Evolutionary conservation across 768 basidiomycete species (phyloP).

Genomic region (Calocybe cyanea): DNA sequence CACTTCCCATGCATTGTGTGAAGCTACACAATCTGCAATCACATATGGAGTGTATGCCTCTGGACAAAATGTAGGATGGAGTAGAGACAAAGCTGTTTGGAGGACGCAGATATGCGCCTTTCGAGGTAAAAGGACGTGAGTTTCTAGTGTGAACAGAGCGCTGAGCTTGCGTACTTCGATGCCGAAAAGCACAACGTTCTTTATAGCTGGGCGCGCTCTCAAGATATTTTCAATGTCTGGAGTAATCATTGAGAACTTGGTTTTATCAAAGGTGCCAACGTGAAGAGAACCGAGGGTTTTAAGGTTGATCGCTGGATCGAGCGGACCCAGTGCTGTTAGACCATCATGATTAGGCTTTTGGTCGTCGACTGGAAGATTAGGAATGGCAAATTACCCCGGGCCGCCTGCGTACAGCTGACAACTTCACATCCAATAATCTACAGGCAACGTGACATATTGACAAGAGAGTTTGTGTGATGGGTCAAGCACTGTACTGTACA

Average conservation of each 20-base stretch:
- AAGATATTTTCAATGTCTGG: constrained; percentile 59
- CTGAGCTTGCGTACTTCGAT: constrained; percentile 67
- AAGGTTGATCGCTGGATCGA: constrained; percentile 58
- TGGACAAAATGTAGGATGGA: constrained; percentile 24
- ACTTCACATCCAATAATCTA: constrained; percentile 19
- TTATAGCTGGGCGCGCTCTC: constrained; percentile 39
- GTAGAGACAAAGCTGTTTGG: constrained; percentile 40
- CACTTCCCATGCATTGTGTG: constrained; percentile 19
- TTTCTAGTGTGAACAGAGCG: neutral
- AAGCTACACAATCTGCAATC: constrained; percentile 18
- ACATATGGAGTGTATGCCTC: constrained; percentile 19
- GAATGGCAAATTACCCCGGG: constrained; percentile 10
- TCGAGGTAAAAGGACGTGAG: neutral
- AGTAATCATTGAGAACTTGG: constrained; percentile 82
- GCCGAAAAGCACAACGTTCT: constrained; percentile 74
- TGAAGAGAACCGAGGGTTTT: constrained; percentile 51
- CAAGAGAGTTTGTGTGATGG: neutral
- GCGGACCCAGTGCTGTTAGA: constrained; percentile 59
- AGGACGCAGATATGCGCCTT: constrained; percentile 67
- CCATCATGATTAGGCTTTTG: neutral
- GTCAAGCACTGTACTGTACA: constrained; percentile 6
- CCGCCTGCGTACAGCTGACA: constrained; percentile 18
- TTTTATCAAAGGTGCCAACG: constrained; percentile 68
- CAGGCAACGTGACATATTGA: too few species aligned
- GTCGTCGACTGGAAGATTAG: neutral